A percentile compares a stretch with the other conserved stretches of the same genome.
phyloP scores from a whole-genome alignment of 768 basidiomycete genomes.

The Lactarius indigo region DNA sequence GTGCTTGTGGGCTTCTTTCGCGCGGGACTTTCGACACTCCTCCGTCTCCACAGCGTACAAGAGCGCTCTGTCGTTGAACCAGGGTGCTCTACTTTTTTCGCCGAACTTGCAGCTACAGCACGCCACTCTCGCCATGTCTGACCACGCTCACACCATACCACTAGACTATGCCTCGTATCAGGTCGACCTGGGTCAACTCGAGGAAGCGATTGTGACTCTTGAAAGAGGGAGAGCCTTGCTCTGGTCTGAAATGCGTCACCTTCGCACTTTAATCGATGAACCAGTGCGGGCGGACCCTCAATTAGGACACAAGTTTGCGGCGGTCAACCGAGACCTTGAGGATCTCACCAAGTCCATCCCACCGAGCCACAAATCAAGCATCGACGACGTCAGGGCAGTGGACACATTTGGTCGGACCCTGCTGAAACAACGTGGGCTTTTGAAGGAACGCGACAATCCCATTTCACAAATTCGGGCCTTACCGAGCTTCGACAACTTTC shows the following conservation, averaged over 20 bases:
- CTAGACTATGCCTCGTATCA: not conserved
- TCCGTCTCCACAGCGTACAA: not conserved
- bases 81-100: not conserved
- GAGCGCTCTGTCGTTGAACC: not conserved
- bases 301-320: not conserved
- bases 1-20: not conserved
- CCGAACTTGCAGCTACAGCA: not conserved
- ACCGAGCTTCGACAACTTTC: not conserved
- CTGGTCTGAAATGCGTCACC: constrained; percentile 14
- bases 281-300: not conserved
- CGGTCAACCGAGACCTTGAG: not conserved
- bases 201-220: constrained; percentile 1
- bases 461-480: not conserved
- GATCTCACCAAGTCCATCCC: not conserved
- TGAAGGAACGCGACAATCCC: not conserved
- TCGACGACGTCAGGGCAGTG: not conserved
- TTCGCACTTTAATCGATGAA: constrained; percentile 1
- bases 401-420: not conserved
- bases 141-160: no score
- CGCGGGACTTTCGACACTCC: no score
- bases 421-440: constrained; percentile 1
- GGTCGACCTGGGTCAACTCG: not conserved
- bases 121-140: no score
- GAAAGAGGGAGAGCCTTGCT: constrained; percentile 17
- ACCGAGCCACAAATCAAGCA: not conserved